These are phyloP conservation scores for Durusdinium trenchii DNA, from an alignment of 73 alveolate species.

Conservation along the genomic window DNA sequence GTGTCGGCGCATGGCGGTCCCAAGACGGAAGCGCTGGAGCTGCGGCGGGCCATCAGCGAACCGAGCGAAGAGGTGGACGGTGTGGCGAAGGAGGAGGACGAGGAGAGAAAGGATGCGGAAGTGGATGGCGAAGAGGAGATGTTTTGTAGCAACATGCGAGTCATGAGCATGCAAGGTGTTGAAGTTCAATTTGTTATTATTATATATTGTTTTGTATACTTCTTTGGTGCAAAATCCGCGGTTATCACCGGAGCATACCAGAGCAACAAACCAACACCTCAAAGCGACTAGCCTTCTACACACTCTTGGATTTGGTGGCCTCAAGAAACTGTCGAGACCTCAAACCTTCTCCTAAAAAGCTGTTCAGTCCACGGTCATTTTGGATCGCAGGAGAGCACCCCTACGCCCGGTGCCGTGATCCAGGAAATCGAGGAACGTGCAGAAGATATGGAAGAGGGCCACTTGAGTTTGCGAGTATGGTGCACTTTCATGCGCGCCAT, in stretches of 20 bases:
- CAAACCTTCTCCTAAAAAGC: too few relatives aligned
- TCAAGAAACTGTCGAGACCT: too few relatives aligned
- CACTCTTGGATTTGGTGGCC: too few relatives aligned
- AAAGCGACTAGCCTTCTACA: too few relatives aligned
- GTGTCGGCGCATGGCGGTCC: conserved; percentile 16
- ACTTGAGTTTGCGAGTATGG: conserved; percentile 81
- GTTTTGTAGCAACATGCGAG: neutral
- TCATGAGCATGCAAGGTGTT: too few relatives aligned
- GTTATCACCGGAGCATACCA: too few relatives aligned
- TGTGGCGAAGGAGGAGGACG: neutral
- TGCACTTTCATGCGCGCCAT: conserved; percentile 73
- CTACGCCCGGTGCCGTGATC: neutral
- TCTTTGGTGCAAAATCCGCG: too few relatives aligned
- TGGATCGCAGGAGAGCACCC: neutral
- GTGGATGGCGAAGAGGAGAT: neutral
- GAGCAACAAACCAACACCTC: too few relatives aligned
- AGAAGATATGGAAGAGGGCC: conserved; percentile 78
- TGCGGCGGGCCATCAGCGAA: conserved; percentile 44
- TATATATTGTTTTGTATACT: too few relatives aligned
- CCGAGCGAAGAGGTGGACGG: conserved; percentile 7
- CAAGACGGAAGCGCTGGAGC: neutral
- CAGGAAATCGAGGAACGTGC: conserved; percentile 66
- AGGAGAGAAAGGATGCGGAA: neutral
- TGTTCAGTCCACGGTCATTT: too few relatives aligned
- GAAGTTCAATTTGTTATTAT: too few relatives aligned